phyloP scores from a whole-genome alignment of 768 basidiomycete species.

The Auricularia auricula-judae region DNA sequence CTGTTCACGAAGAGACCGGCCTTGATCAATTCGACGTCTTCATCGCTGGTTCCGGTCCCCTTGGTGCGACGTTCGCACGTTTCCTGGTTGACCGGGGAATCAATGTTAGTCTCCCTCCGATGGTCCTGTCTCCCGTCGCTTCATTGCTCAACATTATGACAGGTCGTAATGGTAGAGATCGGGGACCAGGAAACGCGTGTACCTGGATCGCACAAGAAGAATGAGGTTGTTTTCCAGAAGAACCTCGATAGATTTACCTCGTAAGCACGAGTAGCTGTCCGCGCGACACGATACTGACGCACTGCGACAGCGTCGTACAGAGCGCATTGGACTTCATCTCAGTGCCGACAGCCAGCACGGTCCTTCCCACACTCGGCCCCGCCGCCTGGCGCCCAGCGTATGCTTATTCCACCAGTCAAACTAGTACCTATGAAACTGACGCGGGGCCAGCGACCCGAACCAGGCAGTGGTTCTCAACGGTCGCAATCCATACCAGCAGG shows the following conservation, averaged over 20 bases:
- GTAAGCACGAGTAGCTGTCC: not conserved
- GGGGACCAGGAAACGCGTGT: conserved; percentile 7
- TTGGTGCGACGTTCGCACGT: conserved; percentile 19
- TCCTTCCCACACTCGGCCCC: conserved; percentile 9
- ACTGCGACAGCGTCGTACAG: conserved; percentile 3
- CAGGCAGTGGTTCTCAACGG: conserved; percentile 1
- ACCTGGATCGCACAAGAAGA: conserved; percentile 20
- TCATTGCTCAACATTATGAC: not conserved
- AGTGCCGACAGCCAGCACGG: conserved; percentile 7
- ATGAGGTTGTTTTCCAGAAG: conserved; percentile 23
- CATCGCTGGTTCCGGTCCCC: conserved; percentile 23
- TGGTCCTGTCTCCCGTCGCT: conserved; percentile 7
- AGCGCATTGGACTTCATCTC: conserved; percentile 11
- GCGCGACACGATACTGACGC: too few relatives aligned
- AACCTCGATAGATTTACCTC: conserved; percentile 7
- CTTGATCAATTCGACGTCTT: conserved; percentile 12
- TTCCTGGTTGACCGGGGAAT: conserved; percentile 13
- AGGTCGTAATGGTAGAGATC: conserved; percentile 11
- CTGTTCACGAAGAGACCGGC: too few relatives aligned
- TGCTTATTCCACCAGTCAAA: too few relatives aligned
- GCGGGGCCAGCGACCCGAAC: conserved; percentile 2
- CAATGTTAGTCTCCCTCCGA: conserved; percentile 3
- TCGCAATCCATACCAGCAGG: conserved; percentile 10
- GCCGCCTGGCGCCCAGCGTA: conserved; percentile 4
- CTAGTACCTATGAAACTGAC: too few relatives aligned